A percentile compares a stretch with the other conserved stretches of the same genome.
These are phyloP conservation scores for Erythrophleum ivorense DNA, from an alignment of 331 rosid species.

Conservation along the genomic window DNA sequence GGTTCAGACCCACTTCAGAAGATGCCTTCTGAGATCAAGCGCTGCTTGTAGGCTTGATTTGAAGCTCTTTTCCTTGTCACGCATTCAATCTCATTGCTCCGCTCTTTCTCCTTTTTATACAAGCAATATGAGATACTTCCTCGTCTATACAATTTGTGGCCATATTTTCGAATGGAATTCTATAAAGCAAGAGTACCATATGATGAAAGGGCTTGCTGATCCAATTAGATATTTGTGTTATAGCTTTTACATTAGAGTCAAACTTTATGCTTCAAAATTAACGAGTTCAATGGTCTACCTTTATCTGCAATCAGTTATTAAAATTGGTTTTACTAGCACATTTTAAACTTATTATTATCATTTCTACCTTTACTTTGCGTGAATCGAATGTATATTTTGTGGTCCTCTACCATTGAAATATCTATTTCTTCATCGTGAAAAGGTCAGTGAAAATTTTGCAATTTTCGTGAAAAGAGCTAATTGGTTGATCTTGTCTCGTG, in stretches of 20 bases:
- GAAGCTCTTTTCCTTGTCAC: not conserved
- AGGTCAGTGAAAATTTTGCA: not conserved
- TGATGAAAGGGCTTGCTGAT: not conserved
- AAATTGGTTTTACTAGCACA: too few species aligned
- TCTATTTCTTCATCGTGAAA: not conserved
- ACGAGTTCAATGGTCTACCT: too few species aligned
- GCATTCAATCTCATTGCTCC: not conserved
- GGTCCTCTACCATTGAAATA: not conserved
- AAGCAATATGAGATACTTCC: not conserved
- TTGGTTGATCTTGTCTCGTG: not conserved
- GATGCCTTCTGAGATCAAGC: conserved; percentile 59
- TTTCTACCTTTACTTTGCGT: too few species aligned
- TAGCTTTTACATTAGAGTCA: too few species aligned
- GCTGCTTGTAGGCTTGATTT: conserved; percentile 71
- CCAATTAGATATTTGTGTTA: not conserved
- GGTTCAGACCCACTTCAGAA: conserved; percentile 80
- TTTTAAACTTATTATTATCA: too few species aligned
- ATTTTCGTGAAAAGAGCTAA: not conserved
- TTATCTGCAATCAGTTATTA: too few species aligned
- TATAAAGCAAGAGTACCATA: too few species aligned
- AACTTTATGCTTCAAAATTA: too few species aligned
- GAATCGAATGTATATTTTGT: too few species aligned
- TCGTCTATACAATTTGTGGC: not conserved
- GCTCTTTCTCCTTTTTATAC: too few species aligned
- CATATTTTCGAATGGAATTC: too few species aligned